Conservation (phyloP, 164 flowering plant species). For the Vitis rotundifolia region DNA sequence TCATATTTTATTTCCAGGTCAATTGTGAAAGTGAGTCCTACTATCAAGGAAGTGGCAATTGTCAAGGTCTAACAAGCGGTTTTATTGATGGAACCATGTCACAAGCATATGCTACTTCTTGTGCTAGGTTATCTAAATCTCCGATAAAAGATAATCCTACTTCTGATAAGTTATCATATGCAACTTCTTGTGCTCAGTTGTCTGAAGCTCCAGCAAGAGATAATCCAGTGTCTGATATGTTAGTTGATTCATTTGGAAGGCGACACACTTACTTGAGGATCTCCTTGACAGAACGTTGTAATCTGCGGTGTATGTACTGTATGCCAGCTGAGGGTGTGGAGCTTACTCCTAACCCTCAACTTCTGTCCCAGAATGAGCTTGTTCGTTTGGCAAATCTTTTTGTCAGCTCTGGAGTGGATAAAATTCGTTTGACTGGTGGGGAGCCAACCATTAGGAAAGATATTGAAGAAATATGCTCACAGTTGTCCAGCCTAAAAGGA, state of each 20-base stretch:
- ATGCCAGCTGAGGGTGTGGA: slow-evolving; percentile 97
- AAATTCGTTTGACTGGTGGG: slow-evolving; percentile 94
- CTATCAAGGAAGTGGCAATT: background rate
- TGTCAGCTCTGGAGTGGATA: slow-evolving; percentile 81
- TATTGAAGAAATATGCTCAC: slow-evolving; percentile 80
- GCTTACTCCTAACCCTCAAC: slow-evolving; percentile 65
- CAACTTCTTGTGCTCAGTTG: slow-evolving; percentile 52
- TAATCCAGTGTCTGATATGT: slow-evolving; percentile 64
- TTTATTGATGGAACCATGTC: slow-evolving; percentile 11
- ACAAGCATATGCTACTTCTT: slow-evolving; percentile 47
- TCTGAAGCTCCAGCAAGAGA: slow-evolving; percentile 46
- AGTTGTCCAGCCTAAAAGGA: slow-evolving; percentile 72
- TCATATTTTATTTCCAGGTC: slow-evolving; percentile 8
- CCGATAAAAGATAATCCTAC: slow-evolving; percentile 35
- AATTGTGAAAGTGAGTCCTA: slow-evolving; percentile 3
- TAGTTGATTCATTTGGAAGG: slow-evolving; percentile 92
- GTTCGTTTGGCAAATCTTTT: slow-evolving; percentile 74
- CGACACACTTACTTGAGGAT: slow-evolving; percentile 87
- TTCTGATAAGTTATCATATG: slow-evolving; percentile 67
- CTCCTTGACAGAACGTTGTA: slow-evolving; percentile 95
- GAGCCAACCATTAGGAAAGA: slow-evolving; percentile 94
- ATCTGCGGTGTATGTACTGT: slow-evolving; percentile 89
- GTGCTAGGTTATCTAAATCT: slow-evolving; percentile 50
- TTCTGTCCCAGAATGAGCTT: slow-evolving; percentile 68
- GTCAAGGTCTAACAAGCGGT: slow-evolving; percentile 10